Evolutionary conservation across 371 early-diverging fungal species (phyloP), one percentile per base, ranked within the genome.

Genomic region (Thermomucor indicae-seudaticae): DNA sequence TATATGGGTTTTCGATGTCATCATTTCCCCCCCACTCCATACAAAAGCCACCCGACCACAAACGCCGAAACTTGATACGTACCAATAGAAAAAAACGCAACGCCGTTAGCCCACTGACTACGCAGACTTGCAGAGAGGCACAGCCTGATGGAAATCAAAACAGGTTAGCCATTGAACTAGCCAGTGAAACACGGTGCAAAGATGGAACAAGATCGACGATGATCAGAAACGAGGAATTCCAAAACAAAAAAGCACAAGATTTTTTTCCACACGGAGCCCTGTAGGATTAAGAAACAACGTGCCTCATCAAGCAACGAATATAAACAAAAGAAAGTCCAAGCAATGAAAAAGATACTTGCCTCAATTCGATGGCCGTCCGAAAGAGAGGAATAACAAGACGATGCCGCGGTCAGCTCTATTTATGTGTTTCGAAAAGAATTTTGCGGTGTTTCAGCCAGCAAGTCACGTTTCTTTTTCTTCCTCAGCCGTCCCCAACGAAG

Each of bases 161-260:
- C 32, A 32, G 14, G 32, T 7, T 32, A 32, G n/a, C 14, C 14
- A 32, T 7, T 14, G 14, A 10, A 14, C 14, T 32, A 32, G 10
- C 7, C 14, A 7, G 7, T 32, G 32, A 32, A 10, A 14, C 14
- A 32, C 32, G 32, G 14, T 32, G 32, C 32, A 40, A 40, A 40
- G 14, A 43, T n/a, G n/a, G 32, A 10, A 32, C 32, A 32, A 32
- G 14, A 7, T 32, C 32, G 32, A 32, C 32, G 10, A 14, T 38
- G 49, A 24, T 62, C 62, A 62, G 62, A 57, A 47, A 53, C 62
- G 62, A 62, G 62, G 62, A 62, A 62, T 62, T 62, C 62, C 62
- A 62, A 47, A 49, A 28, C n/a, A n/a, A n/a, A n/a, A n/a, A n/a
- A n/a, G n/a, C n/a, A 45, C 45, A 53, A 40, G 51, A 30, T 23